These are phyloP conservation scores for Fusarium aywerte DNA, from an alignment of 2,329 filamentous ascomycete genomes.

Conservation along the genomic window DNA sequence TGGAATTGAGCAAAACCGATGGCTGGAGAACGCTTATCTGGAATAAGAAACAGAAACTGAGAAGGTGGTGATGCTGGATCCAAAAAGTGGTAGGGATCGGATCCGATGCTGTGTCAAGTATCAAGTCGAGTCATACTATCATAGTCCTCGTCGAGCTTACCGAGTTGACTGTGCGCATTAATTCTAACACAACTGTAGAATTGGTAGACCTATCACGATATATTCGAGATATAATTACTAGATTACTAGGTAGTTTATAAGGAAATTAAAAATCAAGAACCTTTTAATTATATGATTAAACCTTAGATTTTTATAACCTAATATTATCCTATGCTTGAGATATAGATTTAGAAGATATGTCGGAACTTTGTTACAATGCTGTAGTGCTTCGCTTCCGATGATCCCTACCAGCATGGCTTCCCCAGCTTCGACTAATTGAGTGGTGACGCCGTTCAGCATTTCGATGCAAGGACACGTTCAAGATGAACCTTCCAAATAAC, in stretches of 20 bases:
- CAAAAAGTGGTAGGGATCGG: conserved; percentile 12
- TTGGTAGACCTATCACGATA: too few species aligned
- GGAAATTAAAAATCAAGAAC: too few species aligned
- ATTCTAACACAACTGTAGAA: too few species aligned
- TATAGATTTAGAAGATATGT: too few species aligned
- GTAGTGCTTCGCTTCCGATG: conserved; percentile 40
- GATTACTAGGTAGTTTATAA: too few species aligned
- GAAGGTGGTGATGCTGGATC: conserved; percentile 4
- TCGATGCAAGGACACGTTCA: not conserved
- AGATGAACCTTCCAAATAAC: not conserved
- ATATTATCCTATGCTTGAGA: too few species aligned
- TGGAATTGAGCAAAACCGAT: not conserved
- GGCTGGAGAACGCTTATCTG: conserved; percentile 23
- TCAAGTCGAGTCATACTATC: not conserved
- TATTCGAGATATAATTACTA: too few species aligned
- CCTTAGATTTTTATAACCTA: too few species aligned
- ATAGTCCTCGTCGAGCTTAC: not conserved
- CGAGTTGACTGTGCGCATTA: not conserved
- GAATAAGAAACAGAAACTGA: conserved; percentile 23
- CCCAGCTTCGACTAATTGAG: not conserved
- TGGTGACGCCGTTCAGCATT: conserved; percentile 12
- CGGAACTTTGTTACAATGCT: too few species aligned
- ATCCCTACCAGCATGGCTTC: conserved; percentile 6
- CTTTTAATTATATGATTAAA: too few species aligned
- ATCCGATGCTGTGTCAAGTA: conserved; percentile 25